phyloP scores from a whole-genome alignment of 2,329 filamentous ascomycete genomes.

The Colletotrichum melonis region DNA sequence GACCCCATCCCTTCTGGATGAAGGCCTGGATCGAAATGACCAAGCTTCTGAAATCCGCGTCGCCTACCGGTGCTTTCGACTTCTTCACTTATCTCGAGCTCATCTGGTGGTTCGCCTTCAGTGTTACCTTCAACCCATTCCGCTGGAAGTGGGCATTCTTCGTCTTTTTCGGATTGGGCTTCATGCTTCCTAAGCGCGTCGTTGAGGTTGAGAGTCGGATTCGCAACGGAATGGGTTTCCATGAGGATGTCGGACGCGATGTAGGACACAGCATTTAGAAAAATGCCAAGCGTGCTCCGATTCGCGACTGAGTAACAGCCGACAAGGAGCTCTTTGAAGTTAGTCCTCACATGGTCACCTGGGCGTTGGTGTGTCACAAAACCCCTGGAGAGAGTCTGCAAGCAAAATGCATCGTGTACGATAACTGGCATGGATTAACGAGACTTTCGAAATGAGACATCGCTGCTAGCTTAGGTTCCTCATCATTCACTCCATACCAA shows the following conservation, averaged over 20 bases:
- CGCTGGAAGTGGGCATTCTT: constrained; percentile 91
- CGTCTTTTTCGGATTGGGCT: constrained; percentile 81
- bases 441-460: background rate
- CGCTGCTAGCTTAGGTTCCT: background rate
- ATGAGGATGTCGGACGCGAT: constrained; percentile 42
- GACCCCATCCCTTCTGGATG: constrained; percentile 81
- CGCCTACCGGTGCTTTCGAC: constrained; percentile 83
- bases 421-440: too few species aligned
- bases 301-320: background rate
- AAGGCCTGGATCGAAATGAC: constrained; percentile 90
- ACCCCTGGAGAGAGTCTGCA: background rate
- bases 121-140: constrained; percentile 84
- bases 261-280: constrained; percentile 46
- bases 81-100: constrained; percentile 91
- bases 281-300: background rate
- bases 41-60: constrained; percentile 72
- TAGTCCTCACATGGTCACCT: background rate
- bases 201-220: constrained; percentile 74
- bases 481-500: background rate
- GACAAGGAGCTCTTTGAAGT: background rate
- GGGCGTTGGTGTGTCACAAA: background rate
- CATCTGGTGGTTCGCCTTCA: constrained; percentile 87
- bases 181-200: constrained; percentile 72
- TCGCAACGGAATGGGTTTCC: constrained; percentile 62
- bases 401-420: background rate